A percentile compares a stretch with the other conserved stretches of the same genome.
Conservation (phyloP, 2,329 filamentous ascomycete species). For the Cryphonectria carpinicola region DNA sequence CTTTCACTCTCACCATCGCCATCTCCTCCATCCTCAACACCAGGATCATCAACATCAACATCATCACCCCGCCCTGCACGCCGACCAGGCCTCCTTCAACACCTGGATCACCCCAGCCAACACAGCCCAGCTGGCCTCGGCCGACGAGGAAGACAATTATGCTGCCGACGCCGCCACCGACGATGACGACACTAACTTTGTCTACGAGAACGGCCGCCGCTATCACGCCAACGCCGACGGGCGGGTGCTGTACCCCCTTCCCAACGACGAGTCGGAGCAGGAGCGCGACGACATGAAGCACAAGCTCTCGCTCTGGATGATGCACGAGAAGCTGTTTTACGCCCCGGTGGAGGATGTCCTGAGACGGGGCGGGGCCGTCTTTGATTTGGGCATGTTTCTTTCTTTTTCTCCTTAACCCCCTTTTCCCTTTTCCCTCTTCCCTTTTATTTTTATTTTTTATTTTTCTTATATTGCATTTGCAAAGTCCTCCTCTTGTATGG, state of each 20-base stretch:
- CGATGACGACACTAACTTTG: slow-evolving; percentile 36
- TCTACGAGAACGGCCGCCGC: slow-evolving; percentile 40
- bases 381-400: slow-evolving; percentile 49
- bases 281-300: slow-evolving; percentile 48
- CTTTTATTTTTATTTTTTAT: too few relatives aligned
- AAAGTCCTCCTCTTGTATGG: too few relatives aligned
- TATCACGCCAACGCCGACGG: slow-evolving; percentile 43
- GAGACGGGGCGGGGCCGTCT: slow-evolving; percentile 45
- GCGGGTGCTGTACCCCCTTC: slow-evolving; percentile 39
- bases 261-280: slow-evolving; percentile 47
- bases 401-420: slow-evolving; percentile 1
- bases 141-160: slow-evolving; percentile 12
- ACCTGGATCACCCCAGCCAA: slow-evolving; percentile 26
- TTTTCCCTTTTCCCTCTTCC: background rate
- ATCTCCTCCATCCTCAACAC: background rate
- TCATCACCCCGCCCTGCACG: background rate
- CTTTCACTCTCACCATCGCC: background rate
- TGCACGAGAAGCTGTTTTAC: slow-evolving; percentile 46
- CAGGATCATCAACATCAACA: background rate
- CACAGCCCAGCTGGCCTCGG: slow-evolving; percentile 14
- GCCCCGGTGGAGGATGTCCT: slow-evolving; percentile 47
- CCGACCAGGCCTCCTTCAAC: slow-evolving; percentile 23
- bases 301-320: slow-evolving; percentile 41
- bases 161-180: slow-evolving; percentile 27
- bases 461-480: too few relatives aligned